Conservation (phyloP, 1,139 yeast genomes). For the Pichia inconspicua region DNA sequence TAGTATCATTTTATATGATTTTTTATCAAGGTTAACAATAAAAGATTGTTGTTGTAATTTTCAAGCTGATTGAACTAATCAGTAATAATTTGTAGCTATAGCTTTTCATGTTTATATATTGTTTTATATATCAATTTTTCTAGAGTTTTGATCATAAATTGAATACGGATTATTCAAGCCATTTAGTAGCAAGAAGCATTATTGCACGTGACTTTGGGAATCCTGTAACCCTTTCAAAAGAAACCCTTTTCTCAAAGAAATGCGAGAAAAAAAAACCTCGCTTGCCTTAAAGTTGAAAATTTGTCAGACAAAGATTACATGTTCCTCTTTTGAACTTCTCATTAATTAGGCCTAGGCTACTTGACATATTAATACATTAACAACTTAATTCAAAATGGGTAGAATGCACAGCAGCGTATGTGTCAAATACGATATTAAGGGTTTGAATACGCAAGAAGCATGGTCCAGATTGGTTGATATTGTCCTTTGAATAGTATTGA, state of each 20-base stretch:
- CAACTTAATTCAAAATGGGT: slow-evolving; percentile 38
- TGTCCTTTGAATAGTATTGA: neutral
- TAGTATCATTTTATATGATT: neutral
- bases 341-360: slow-evolving; percentile 13
- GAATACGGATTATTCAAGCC: no score
- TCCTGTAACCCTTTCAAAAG: neutral
- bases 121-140: neutral
- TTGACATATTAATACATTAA: slow-evolving; percentile 8
- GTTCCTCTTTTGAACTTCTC: neutral
- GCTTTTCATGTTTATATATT: neutral
- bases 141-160: neutral
- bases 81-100: neutral
- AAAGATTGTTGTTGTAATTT: neutral
- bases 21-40: no score
- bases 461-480: slow-evolving; percentile 24
- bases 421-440: slow-evolving; percentile 17
- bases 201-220: neutral
- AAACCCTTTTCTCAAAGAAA: neutral
- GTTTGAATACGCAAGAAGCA: slow-evolving; percentile 22
- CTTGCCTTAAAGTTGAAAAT: neutral
- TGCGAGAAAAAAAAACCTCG: neutral
- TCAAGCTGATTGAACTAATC: neutral
- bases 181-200: no score
- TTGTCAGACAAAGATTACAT: neutral
- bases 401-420: slow-evolving; percentile 51